Evolutionary conservation across 2,329 filamentous ascomycete species (phyloP).

Genomic region (Aspergillus ochraceus): DNA sequence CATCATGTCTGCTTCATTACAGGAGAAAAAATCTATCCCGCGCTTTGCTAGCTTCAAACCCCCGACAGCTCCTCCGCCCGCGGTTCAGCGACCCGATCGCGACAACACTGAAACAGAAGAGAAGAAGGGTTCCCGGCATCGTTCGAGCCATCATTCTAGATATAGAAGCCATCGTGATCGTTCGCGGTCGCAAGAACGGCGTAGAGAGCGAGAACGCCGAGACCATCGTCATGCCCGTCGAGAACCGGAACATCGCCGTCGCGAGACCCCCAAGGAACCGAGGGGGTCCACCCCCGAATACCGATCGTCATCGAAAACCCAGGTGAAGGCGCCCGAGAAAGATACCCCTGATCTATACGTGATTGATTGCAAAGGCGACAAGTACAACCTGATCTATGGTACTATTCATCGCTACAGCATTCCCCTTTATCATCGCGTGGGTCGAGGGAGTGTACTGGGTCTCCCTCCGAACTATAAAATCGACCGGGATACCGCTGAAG

Average conservation of each 20-base stretch:
- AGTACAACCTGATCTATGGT: constrained; percentile 72
- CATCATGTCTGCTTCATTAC: background rate
- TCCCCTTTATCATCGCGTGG: constrained; percentile 68
- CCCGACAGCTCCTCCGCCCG: constrained; percentile 33
- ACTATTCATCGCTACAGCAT: constrained; percentile 70
- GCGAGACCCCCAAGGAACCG: background rate
- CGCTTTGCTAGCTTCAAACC: constrained; percentile 75
- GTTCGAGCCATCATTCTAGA: constrained; percentile 18
- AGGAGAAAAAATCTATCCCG: constrained; percentile 54
- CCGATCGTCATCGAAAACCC: constrained; percentile 4
- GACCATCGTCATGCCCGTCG: constrained; percentile 13
- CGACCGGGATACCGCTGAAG: constrained; percentile 59
- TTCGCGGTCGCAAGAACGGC: constrained; percentile 23
- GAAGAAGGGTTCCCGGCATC: constrained; percentile 25
- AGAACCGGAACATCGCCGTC: constrained; percentile 12
- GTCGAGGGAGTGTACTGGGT: constrained; percentile 71
- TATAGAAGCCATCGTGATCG: constrained; percentile 25
- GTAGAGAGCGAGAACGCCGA: constrained; percentile 14
- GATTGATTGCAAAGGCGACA: constrained; percentile 74
- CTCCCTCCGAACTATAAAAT: constrained; percentile 61
- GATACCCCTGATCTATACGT: constrained; percentile 49
- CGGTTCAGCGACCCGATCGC: constrained; percentile 21
- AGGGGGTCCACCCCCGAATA: background rate
- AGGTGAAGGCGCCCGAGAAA: constrained; percentile 15
- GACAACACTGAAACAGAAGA: constrained; percentile 20